phyloP scores from a whole-genome alignment of 495 filamentous ascomycete genomes.

The Lasiosphaeriaceae sp. region DNA sequence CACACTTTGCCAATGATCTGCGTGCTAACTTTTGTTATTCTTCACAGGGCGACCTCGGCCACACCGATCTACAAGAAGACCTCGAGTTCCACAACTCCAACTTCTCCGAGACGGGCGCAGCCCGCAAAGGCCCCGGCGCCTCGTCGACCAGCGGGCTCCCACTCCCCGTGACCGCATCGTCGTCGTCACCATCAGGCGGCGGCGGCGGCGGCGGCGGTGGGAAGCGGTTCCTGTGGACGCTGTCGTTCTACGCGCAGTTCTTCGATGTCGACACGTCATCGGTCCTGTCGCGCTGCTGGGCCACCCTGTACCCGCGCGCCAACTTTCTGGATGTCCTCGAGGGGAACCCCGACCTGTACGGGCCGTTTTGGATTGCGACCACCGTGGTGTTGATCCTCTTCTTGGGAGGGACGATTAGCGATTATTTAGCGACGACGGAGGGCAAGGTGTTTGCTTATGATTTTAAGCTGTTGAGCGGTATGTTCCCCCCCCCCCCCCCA shows the following conservation, averaged over 20 bases:
- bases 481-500: slow-evolving; percentile 20
- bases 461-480: slow-evolving; percentile 73
- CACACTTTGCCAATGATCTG: too few relatives aligned
- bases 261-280: slow-evolving; percentile 95
- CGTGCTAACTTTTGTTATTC: too few relatives aligned
- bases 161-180: slow-evolving; percentile 55
- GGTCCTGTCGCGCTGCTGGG: slow-evolving; percentile 76
- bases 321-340: slow-evolving; percentile 97
- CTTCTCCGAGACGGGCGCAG: slow-evolving; percentile 52
- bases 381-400: slow-evolving; percentile 96
- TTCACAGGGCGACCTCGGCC: slow-evolving; percentile 85
- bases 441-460: slow-evolving; percentile 65
- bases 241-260: slow-evolving; percentile 94
- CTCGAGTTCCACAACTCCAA: slow-evolving; percentile 95
- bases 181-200: slow-evolving; percentile 19
- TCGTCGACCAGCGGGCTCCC: slow-evolving; percentile 51
- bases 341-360: slow-evolving; percentile 95
- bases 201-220: slow-evolving; percentile 31
- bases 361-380: slow-evolving; percentile 96
- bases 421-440: slow-evolving; percentile 62
- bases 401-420: slow-evolving; percentile 87
- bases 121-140: slow-evolving; percentile 44
- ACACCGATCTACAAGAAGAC: slow-evolving; percentile 96
- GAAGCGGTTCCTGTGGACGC: slow-evolving; percentile 87
- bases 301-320: slow-evolving; percentile 78